Conservation (phyloP, 805 yeast species). For the Kazachstania bromeliacearum region DNA sequence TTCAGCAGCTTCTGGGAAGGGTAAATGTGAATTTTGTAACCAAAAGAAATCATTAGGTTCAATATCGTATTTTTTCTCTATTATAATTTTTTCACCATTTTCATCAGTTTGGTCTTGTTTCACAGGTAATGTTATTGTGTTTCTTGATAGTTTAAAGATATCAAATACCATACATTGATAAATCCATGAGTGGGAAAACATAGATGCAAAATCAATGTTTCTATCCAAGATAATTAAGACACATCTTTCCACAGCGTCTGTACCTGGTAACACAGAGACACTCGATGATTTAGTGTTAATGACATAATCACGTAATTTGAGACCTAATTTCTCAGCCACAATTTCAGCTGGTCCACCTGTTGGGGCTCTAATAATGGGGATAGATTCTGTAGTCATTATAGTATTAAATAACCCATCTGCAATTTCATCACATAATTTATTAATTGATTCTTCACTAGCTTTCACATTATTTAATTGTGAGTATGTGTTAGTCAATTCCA, state of each 20-base stretch:
- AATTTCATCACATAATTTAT: slow-evolving; percentile 53
- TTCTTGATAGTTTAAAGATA: slow-evolving; percentile 71
- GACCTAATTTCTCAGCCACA: slow-evolving; percentile 79
- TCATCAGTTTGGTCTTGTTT: slow-evolving; percentile 19
- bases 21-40: slow-evolving; percentile 71
- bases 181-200: slow-evolving; percentile 97
- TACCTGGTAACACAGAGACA: slow-evolving; percentile 14
- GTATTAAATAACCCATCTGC: slow-evolving; percentile 76
- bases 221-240: slow-evolving; percentile 81
- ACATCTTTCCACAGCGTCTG: slow-evolving; percentile 43
- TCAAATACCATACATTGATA: slow-evolving; percentile 95
- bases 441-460: slow-evolving; percentile 68
- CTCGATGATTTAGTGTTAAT: slow-evolving; percentile 43
- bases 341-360: slow-evolving; percentile 93
- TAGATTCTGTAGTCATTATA: slow-evolving; percentile 63
- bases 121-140: slow-evolving; percentile 59
- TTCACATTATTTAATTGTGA: slow-evolving; percentile 59
- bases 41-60: slow-evolving; percentile 94
- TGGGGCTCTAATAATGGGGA: slow-evolving; percentile 88
- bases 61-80: slow-evolving; percentile 64
- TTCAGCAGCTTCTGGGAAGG: slow-evolving; percentile 98
- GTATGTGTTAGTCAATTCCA: slow-evolving; percentile 61
- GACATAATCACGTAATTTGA: slow-evolving; percentile 75
- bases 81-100: slow-evolving; percentile 26
- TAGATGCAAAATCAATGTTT: slow-evolving; percentile 79